phyloP scores from a whole-genome alignment of 2,329 filamentous ascomycete species.

The Cytospora paraplurivora region DNA sequence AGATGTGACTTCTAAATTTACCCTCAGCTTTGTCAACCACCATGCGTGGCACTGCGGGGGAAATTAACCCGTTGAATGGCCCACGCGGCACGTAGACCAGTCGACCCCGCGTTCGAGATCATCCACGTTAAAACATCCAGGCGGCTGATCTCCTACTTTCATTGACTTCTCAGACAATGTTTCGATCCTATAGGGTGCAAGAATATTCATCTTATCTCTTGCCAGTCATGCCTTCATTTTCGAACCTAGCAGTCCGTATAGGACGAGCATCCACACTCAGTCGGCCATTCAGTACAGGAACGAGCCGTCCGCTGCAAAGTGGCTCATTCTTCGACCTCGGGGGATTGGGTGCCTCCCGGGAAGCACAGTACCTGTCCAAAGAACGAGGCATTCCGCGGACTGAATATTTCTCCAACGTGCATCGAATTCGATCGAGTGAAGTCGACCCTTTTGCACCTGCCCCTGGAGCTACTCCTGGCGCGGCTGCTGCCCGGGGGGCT shows the following conservation, averaged over 20 bases:
- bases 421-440: conserved; percentile 28
- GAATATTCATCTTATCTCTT: neutral
- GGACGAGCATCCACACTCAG: neutral
- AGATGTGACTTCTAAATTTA: too few species aligned
- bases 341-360: conserved; percentile 23
- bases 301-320: neutral
- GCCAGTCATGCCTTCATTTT: neutral
- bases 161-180: too few species aligned
- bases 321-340: conserved; percentile 21
- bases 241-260: neutral
- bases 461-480: conserved; percentile 15
- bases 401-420: conserved; percentile 22
- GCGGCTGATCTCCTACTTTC: too few species aligned
- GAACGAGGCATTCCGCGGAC: conserved; percentile 25
- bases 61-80: too few species aligned
- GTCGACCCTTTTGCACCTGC: conserved; percentile 25
- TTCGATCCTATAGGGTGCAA: neutral
- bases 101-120: too few species aligned
- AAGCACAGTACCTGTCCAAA: conserved; percentile 23
- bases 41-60: too few species aligned
- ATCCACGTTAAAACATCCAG: too few species aligned
- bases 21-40: too few species aligned
- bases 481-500: conserved; percentile 8
- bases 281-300: conserved; percentile 9
- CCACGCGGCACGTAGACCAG: too few species aligned